Evolutionary conservation across 2,329 filamentous ascomycete genomes (phyloP).

Genomic region (Elsinoe necatrix): DNA sequence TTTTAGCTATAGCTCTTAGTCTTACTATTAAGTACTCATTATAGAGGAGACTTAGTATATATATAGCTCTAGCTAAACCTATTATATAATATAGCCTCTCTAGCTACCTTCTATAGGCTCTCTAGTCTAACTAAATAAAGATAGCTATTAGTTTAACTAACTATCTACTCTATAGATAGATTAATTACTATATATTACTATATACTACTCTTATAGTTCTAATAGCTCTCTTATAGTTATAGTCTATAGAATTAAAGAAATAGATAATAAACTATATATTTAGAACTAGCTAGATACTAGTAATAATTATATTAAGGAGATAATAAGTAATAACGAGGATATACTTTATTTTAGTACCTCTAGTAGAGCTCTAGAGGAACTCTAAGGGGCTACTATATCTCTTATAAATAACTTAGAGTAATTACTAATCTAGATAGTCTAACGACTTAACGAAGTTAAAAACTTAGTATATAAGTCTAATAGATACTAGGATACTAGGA

Average conservation of each 20-base stretch:
- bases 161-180: neutral
- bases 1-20: too few relatives aligned
- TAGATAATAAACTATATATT: neutral
- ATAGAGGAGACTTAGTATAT: neutral
- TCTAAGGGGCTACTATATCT: neutral
- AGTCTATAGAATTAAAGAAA: neutral
- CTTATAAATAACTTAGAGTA: neutral
- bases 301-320: neutral
- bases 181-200: neutral
- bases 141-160: neutral
- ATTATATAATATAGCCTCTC: neutral
- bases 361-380: neutral
- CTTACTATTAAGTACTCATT: neutral
- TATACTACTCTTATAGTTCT: neutral
- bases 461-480: neutral
- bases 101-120: slow-evolving; percentile 4
- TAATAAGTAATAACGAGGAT: neutral
- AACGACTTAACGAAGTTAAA: neutral
- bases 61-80: neutral
- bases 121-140: neutral
- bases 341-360: neutral
- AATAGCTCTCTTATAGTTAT: neutral
- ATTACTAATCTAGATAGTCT: neutral
- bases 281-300: neutral
- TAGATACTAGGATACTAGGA: neutral